Percentiles rank a stretch among this genome's conserved stretches.
These are phyloP conservation scores for Scenedesmus sp. DNA, from an alignment of 163 green algal species.

Conservation along the genomic window DNA sequence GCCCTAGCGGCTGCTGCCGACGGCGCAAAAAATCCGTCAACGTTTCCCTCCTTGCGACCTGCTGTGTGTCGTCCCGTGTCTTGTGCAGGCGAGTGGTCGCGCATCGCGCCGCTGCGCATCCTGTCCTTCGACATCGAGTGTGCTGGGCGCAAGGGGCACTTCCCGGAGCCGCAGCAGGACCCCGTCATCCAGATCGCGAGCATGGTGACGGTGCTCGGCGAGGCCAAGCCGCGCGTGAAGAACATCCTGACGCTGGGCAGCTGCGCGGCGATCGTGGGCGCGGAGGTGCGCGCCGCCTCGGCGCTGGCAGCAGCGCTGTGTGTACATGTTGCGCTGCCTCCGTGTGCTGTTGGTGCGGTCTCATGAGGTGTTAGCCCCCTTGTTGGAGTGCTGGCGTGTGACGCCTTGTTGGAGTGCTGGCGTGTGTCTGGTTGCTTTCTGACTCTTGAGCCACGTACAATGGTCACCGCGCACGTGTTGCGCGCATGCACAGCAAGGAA, in stretches of 20 bases:
- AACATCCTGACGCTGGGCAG: slow-evolving; percentile 97
- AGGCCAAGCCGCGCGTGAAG: slow-evolving; percentile 82
- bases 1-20: no score
- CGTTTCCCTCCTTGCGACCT: not conserved
- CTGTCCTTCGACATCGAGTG: slow-evolving; percentile 99
- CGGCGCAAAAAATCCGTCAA: no score
- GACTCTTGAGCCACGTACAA: no score
- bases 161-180: slow-evolving; percentile 95
- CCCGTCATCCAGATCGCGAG: slow-evolving; percentile 98
- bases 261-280: slow-evolving; percentile 94
- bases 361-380: no score
- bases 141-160: slow-evolving; percentile 94
- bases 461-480: no score
- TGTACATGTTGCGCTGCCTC: not conserved
- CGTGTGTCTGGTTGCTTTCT: no score
- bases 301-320: not conserved
- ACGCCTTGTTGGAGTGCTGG: no score
- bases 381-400: no score
- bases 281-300: slow-evolving; percentile 76
- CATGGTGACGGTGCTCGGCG: slow-evolving; percentile 91
- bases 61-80: not conserved
- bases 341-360: not conserved
- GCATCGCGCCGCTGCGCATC: slow-evolving; percentile 94
- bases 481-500: no score
- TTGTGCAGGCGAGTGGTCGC: slow-evolving; percentile 81